Base-by-base conservation (phyloP, 2,329 filamentous ascomycete species). In the Penicillium glabrum region DNA sequence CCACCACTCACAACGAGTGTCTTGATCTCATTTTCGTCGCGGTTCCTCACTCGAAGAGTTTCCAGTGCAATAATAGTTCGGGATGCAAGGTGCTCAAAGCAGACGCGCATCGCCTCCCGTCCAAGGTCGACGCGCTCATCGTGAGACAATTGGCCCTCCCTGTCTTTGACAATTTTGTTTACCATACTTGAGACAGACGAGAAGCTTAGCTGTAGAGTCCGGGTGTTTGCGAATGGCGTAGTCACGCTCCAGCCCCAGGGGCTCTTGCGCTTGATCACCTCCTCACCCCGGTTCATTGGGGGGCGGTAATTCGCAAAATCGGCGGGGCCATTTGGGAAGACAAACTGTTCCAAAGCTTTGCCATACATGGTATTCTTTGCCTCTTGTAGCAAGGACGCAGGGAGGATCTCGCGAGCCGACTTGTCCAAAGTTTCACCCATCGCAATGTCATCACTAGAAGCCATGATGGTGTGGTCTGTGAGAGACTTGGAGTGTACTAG, bases 401-500 rank as follows among this genome's bases (percentile, higher is more conserved):
- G 93, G 0, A 98, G 75, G 56, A 97, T 85, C 16, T 82, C 80
- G 46, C 95, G 86, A 8, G 91, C 92, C 56, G 86, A 83, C 75
- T 98, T 96, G 79, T 99, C 95, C 33, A 99, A 79, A 67, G 90
- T 86, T 74, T 96, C 91, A 48, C 95, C 95, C 57, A 97, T 79
- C n/a, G 95, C 92, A 60, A 93, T 87, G 74, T 96, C 91, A n/a
- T 75, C 76, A 0, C 89, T 89, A 16, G 83, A 80, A 19, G 89
- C 91, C 26, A 98, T 76, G 57, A 96, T 85, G 46, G 79, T 77
- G 74, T 98, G 93, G 26, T 87, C 79, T 26, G 82, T 85, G 2
- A 95, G 78, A 3, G 82, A 81, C 39, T 78, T 77, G 8, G 92
- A 96, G 67, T 89, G 84, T 41, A 97, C 85, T 21, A 99, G 85